These are phyloP conservation scores for Chytriomyces confervae DNA, from an alignment of 192 early-diverging fungal genomes.

Conservation along the genomic window DNA sequence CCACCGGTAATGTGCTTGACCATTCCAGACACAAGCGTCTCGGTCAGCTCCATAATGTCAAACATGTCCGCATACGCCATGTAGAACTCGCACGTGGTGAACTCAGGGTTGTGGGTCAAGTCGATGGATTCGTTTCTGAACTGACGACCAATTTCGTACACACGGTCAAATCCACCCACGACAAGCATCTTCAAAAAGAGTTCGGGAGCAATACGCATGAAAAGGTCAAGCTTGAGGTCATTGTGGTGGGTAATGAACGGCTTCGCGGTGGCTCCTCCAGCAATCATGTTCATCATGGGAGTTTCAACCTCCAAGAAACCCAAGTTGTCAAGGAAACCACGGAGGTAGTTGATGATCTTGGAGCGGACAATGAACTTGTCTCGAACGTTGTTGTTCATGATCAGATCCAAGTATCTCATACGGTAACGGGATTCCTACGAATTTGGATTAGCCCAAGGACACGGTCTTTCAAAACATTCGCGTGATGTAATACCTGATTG, in stretches of 20 bases:
- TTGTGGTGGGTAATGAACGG: constrained; percentile 99
- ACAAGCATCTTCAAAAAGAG: constrained; percentile 97
- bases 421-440: constrained; percentile 86
- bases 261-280: constrained; percentile 95
- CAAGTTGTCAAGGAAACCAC: constrained; percentile 90
- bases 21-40: constrained; percentile 85
- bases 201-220: constrained; percentile 99
- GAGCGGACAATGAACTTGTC: constrained; percentile 93
- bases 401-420: constrained; percentile 97
- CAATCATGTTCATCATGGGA: constrained; percentile 99
- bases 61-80: constrained; percentile 99
- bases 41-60: constrained; percentile 96
- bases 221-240: constrained; percentile 97
- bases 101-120: constrained; percentile 99
- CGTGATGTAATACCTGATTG: constrained; percentile 67
- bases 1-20: constrained; percentile 89
- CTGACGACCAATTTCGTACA: constrained; percentile 98
- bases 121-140: constrained; percentile 99
- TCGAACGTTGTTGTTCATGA: constrained; percentile 96
- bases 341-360: constrained; percentile 95
- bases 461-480: too few relatives aligned
- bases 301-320: constrained; percentile 99
- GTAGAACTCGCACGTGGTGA: constrained; percentile 99
- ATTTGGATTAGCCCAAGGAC: background rate
- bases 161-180: constrained; percentile 97